Evolutionary conservation across 1,139 yeast species (phyloP), one percentile per base, ranked within the genome.

Genomic region (Saccharomyces hybrid): DNA sequence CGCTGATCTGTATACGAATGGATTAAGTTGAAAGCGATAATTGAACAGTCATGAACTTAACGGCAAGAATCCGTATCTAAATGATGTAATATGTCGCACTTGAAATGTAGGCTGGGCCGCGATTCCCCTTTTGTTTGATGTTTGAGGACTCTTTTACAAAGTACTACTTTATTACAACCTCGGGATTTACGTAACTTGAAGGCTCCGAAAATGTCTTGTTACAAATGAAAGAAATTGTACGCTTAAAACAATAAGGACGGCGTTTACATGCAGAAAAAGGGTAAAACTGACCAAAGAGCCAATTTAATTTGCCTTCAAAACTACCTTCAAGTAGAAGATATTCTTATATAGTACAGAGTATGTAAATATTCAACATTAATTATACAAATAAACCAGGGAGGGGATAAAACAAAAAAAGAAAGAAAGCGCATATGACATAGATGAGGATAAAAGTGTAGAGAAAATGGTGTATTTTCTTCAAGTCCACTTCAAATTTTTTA

Each of bases 401-500:
- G 5, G 5, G 3, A 38, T 16, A 14, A 38, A 16, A 16, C 44
- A 19, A 16, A 7, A 13, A 38, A 11, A 5, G 23, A 19, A 19
- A 19, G 23, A 19, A 19, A 19, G 23, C 3, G 23, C 2, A 19
- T 19, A 19, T 19, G 23, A 19, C 23, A 19, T 19, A 19, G 23
- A 19, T 19, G 23, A 19, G 23, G 23, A 19, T 19, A 19, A 19
- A 19, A 19, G 23, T 19, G 3, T 19, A 3, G 23, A 19, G 23
- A 19, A 19, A 38, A 38, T 16, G 11, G 19, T 31, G 8, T 14
- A 28, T 5, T 29, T 48, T 5, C 23, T 49, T 25, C 23, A 49
- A n/a, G n/a, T 46, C 49, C 38, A 49, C 25, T 27, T 42, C 41
- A 27, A 52, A 32, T 32, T 48, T 14, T 25, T 14, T 13, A 28